Base-by-base conservation (phyloP, 257 asterid genomes). In the Solanum habrochaites region DNA sequence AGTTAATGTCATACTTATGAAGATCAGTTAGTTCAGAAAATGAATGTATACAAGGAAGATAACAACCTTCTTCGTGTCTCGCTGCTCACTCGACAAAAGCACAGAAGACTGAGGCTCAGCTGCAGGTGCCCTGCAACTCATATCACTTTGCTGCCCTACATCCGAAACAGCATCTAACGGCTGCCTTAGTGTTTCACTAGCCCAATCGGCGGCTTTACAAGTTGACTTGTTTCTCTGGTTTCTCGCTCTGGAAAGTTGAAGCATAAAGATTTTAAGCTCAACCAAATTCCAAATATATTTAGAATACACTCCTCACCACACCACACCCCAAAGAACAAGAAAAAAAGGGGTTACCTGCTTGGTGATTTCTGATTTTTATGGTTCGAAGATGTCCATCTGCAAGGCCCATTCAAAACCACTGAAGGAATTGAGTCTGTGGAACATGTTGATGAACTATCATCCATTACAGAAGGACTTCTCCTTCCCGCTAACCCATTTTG, bases 381-480 rank as follows among this genome's bases (percentile, higher is more conserved):
- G 75, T 87, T 86, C 47, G 84, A 83, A 83, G 85, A 69, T 81
- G 86, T 88, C 85, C 92, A 91, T 78, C 89, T 90, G 72, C 83
- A 90, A 81, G 92, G 88, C 69, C 89, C 92, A 86, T 87, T 94
- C 83, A 86, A 83, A 47, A 83, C 85, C 43, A 81, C 94, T 16
- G 97, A 93, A 81, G 96, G 97, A 87, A 94, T 91, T 4, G 99
- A 95, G 90, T 96, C 99, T 23, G 98, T 93, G 83, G 98, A 97
- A 90, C 98, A 95, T 70, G 97, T 93, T 67, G 99, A 97, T 64
- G 98, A 96, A 92, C 94, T 96, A 89, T 97, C 99, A 82, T 95
- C 99, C 90, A 96, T 87, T 39, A 88, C 86, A 27, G 96, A 94
- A 70, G 93, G 87, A 85, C 88, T 88, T 88, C 92, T 90, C 90